These are phyloP conservation scores for Zymoseptoria pseudotritici DNA, from an alignment of 2,329 filamentous ascomycete genomes.

Conservation along the genomic window DNA sequence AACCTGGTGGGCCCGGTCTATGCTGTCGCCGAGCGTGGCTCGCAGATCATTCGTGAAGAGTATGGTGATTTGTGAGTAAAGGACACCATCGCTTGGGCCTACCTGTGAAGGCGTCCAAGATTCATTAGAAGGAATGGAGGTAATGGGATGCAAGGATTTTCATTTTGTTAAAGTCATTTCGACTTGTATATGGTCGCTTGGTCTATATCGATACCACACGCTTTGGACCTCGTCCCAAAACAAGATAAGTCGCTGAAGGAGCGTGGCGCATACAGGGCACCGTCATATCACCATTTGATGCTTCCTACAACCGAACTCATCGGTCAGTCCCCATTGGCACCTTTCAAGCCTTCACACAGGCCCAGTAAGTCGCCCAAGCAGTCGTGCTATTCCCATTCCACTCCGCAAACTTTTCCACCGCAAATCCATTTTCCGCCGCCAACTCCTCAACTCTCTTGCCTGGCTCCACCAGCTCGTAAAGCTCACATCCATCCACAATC, in stretches of 20 bases:
- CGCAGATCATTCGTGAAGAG: conserved; percentile 9
- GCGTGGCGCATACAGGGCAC: no score
- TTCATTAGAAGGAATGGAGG: no score
- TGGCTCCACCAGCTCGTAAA: conserved; percentile 22
- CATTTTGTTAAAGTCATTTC: no score
- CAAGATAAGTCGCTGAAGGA: no score
- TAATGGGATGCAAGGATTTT: no score
- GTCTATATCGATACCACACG: no score
- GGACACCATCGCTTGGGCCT: no score
- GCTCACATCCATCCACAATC: conserved; percentile 24
- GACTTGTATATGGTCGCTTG: no score
- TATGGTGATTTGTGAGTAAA: conserved; percentile 6
- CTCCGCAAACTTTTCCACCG: conserved; percentile 11
- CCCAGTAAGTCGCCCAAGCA: conserved; percentile 18
- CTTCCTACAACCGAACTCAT: no score
- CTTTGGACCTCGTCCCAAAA: no score
- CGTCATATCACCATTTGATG: no score
- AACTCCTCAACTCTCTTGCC: conserved; percentile 13
- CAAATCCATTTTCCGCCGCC: conserved; percentile 17
- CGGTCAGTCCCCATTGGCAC: background rate
- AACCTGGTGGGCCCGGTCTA: conserved; percentile 14
- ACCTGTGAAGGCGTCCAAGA: no score
- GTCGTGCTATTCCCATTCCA: conserved; percentile 18
- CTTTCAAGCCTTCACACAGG: conserved; percentile 18
- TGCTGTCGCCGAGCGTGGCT: conserved; percentile 11